A percentile compares a stretch with the other conserved stretches of the same genome.
phyloP scores from a whole-genome alignment of 225 moss, liverwort and hornwort species.

The Ulota crispa region DNA sequence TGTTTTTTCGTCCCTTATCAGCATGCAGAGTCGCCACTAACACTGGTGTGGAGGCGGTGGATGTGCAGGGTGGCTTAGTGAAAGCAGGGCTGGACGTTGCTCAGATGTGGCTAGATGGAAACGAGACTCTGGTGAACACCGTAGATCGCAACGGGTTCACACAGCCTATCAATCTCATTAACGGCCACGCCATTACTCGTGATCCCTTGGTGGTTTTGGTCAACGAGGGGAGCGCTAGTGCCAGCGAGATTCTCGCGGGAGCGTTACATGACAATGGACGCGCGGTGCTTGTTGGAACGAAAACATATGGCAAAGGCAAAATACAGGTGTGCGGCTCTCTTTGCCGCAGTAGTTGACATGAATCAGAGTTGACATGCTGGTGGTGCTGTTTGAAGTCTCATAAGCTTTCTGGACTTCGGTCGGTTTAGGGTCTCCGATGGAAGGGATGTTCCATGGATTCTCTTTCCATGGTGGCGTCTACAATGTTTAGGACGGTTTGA shows the following conservation, averaged over 20 bases:
- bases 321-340: constrained; percentile 63
- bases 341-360: not conserved
- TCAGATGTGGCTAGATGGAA: constrained; percentile 98
- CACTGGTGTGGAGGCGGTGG: constrained; percentile 18
- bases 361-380: not conserved
- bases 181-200: constrained; percentile 84
- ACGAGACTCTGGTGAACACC: constrained; percentile 83
- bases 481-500: not conserved
- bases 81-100: constrained; percentile 96
- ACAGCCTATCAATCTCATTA: constrained; percentile 76
- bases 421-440: not conserved
- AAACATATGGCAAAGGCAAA: constrained; percentile 94
- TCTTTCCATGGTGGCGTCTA: not conserved
- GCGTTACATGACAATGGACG: constrained; percentile 98
- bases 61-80: constrained; percentile 88
- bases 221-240: constrained; percentile 96
- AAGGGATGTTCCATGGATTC: not conserved
- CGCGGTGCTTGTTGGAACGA: constrained; percentile 77
- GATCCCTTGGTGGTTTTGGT: constrained; percentile 91
- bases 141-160: constrained; percentile 86
- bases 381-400: not conserved
- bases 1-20: not conserved
- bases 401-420: not conserved
- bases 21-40: not conserved
- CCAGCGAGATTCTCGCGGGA: constrained; percentile 96